phyloP scores from a whole-genome alignment of 176 grass and related monocot genomes.

The Otatea glauca region DNA sequence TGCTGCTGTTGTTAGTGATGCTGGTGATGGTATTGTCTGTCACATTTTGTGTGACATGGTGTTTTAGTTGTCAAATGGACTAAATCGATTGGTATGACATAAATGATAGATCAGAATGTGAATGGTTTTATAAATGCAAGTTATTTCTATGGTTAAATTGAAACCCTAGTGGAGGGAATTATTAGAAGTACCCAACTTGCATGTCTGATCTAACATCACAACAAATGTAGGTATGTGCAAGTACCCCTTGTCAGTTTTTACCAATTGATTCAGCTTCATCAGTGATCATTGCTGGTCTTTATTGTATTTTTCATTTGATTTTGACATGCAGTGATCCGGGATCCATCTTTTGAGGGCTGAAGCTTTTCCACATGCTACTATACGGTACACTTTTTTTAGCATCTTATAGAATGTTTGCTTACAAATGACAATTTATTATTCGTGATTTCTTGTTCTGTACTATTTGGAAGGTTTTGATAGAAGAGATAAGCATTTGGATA shows the following conservation, averaged over 20 bases:
- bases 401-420: conserved; percentile 33
- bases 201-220: conserved; percentile 19
- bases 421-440: conserved; percentile 17
- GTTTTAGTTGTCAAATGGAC: conserved; percentile 42
- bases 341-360: conserved; percentile 16
- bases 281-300: conserved; percentile 23
- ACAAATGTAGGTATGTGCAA: not conserved
- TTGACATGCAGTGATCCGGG: conserved; percentile 35
- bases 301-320: conserved; percentile 36
- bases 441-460: not conserved
- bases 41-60: conserved; percentile 49
- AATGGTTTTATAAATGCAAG: conserved; percentile 41
- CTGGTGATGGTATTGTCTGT: conserved; percentile 38
- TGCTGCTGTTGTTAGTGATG: conserved; percentile 45
- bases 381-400: conserved; percentile 21
- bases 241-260: conserved; percentile 7
- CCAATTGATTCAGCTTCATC: not conserved
- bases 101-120: conserved; percentile 36
- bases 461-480: conserved; percentile 16
- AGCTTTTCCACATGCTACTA: conserved; percentile 6
- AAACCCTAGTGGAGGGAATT: not conserved
- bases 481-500: not conserved
- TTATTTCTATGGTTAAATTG: not conserved
- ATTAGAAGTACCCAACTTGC: conserved; percentile 15
- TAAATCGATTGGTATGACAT: conserved; percentile 19